Percentiles rank a stretch among this genome's conserved stretches.
These are phyloP conservation scores for Blepharisma stoltei DNA, from an alignment of 73 alveolate genomes.

Conservation along the genomic window DNA sequence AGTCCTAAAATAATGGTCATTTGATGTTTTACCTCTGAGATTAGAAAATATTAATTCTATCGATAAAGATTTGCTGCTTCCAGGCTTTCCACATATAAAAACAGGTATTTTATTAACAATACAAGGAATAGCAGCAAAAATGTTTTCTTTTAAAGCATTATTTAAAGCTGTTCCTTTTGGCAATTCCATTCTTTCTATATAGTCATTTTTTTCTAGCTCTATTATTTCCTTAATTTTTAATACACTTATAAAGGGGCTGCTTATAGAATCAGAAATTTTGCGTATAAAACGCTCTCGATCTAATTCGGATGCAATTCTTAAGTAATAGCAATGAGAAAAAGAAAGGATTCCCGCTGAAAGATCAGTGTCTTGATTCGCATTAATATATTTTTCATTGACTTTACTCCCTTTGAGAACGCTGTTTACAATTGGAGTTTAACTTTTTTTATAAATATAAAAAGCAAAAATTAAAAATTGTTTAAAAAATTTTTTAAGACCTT, in stretches of 20 bases:
- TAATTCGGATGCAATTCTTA: slow-evolving; percentile 35
- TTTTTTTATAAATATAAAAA: too few relatives aligned
- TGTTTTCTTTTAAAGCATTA: slow-evolving; percentile 54
- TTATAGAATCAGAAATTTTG: background rate
- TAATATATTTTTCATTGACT: too few relatives aligned
- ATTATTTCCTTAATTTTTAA: slow-evolving; percentile 37
- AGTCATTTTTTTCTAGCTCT: slow-evolving; percentile 52
- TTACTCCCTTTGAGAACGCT: too few relatives aligned
- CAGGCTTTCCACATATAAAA: slow-evolving; percentile 71
- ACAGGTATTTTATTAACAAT: slow-evolving; percentile 50
- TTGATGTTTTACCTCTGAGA: slow-evolving; percentile 46
- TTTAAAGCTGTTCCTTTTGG: slow-evolving; percentile 46
- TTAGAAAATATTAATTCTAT: slow-evolving; percentile 34
- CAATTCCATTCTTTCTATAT: slow-evolving; percentile 40
- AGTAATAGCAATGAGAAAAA: slow-evolving; percentile 53
- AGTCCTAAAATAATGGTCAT: background rate
- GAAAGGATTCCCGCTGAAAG: slow-evolving; percentile 29
- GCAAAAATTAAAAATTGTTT: too few relatives aligned
- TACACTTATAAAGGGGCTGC: slow-evolving; percentile 27
- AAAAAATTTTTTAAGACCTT: too few relatives aligned
- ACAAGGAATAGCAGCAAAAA: slow-evolving; percentile 53
- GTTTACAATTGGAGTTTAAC: too few relatives aligned
- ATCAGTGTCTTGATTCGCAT: too few relatives aligned
- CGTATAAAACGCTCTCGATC: slow-evolving; percentile 38
- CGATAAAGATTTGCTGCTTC: slow-evolving; percentile 61